phyloP scores from a whole-genome alignment of 192 early-diverging fungal species.

The Phycomyces nitens region DNA sequence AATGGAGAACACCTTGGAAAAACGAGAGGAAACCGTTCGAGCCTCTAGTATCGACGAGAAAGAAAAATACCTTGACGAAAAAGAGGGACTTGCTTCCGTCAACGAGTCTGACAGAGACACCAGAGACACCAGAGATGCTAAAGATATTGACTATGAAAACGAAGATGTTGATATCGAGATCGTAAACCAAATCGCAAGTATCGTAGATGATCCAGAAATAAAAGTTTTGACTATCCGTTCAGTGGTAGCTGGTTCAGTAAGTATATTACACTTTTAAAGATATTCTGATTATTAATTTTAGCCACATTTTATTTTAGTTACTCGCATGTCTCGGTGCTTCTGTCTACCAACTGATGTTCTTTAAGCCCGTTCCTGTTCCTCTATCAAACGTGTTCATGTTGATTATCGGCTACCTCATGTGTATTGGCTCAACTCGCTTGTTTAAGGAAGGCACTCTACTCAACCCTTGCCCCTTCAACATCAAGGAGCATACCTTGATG shows the following conservation, averaged over 20 bases:
- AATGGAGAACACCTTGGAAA: too few species aligned
- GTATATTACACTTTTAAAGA: too few species aligned
- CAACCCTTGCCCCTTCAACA: slow-evolving; percentile 32
- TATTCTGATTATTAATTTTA: too few species aligned
- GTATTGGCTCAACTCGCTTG: slow-evolving; percentile 55
- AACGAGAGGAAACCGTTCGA: too few species aligned
- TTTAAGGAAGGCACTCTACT: slow-evolving; percentile 52
- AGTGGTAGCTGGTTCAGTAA: slow-evolving; percentile 56
- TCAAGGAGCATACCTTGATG: slow-evolving; percentile 32
- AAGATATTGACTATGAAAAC: background rate
- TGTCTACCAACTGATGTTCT: slow-evolving; percentile 74
- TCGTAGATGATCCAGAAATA: slow-evolving; percentile 54
- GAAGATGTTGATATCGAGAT: slow-evolving; percentile 21
- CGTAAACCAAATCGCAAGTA: slow-evolving; percentile 19
- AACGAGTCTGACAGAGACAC: background rate
- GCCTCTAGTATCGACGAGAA: background rate
- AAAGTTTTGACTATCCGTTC: slow-evolving; percentile 66
- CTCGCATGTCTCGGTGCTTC: slow-evolving; percentile 55
- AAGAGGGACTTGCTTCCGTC: background rate
- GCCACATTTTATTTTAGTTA: background rate
- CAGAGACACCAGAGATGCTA: background rate
- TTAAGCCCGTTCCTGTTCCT: slow-evolving; percentile 70
- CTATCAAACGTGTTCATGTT: slow-evolving; percentile 66
- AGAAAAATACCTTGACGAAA: background rate
- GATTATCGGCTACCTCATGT: slow-evolving; percentile 71